Percentiles rank a stretch among this genome's conserved stretches.
Evolutionary conservation across 202 grass and related monocot species (phyloP).

Genomic region (Zoysia matrella): DNA sequence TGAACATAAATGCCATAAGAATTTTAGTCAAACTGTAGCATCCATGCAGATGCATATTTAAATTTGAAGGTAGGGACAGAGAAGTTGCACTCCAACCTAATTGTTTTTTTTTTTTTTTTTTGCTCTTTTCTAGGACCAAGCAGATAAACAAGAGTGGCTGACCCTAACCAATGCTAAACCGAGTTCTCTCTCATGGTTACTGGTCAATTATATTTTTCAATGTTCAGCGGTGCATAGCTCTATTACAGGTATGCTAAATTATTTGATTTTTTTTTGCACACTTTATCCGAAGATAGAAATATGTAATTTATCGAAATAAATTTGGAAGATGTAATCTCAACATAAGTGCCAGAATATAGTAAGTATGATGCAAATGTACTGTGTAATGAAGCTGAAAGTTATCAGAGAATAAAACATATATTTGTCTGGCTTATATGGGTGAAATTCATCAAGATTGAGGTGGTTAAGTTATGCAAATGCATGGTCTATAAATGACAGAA

Average conservation of each 20-base stretch:
- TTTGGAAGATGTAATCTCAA: background rate
- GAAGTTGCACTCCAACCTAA: background rate
- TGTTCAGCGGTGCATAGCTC: background rate
- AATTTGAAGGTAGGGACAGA: background rate
- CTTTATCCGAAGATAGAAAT: background rate
- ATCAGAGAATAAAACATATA: background rate
- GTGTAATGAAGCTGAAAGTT: background rate
- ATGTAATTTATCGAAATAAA: background rate
- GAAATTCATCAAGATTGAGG: background rate
- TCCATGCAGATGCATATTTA: background rate
- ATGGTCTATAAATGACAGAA: background rate
- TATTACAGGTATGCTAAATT: background rate
- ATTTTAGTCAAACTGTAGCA: slow-evolving; percentile 14
- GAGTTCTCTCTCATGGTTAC: background rate
- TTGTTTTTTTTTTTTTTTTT: background rate
- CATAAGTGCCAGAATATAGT: background rate
- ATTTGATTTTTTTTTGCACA: background rate
- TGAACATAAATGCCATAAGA: slow-evolving; percentile 9
- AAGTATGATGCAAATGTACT: background rate
- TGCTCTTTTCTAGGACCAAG: background rate
- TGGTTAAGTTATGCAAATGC: background rate
- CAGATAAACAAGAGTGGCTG: background rate
- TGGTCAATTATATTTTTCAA: background rate
- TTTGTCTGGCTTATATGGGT: background rate
- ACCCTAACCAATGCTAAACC: background rate